Base-by-base conservation (phyloP, 139 green algal genomes). In the Chlorella sorokiniana region DNA sequence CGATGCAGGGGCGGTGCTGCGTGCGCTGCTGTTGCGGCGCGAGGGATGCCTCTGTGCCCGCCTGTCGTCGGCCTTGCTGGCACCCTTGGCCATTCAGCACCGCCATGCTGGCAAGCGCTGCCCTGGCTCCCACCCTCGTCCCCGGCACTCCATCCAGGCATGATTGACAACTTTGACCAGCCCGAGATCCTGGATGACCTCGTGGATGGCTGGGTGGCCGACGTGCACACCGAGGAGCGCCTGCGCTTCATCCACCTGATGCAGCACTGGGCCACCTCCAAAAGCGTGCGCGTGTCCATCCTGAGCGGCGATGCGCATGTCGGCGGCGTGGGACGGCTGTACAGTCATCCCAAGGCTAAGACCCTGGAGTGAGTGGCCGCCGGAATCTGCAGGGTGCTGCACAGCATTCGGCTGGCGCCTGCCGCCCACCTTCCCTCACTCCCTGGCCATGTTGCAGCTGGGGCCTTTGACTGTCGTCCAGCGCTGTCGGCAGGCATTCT, bases 141-240 rank as follows among this genome's bases (percentile, higher is more conserved):
- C 51, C 51, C 54, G 35, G 4, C 40, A 25, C 41, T 23, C 25
- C 42, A 56, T 31, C 9, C 71, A 79, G 76, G 81, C 22, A 22
- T 85, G 31, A 6, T 85, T n/a, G 81, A 85, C 48, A 51, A 33
- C 1, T 85, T 85, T 65, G 81, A 70, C 6, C 67, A 85, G 51
- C 78, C 78, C 25, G 78, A 84, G 35, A 83, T 88, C 20, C 79
- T 88, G 70, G 84, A 88, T 52, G 84, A 88, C 51, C 37, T 88
- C 51, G 40, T 83, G n/a, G 84, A 88, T 64, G 84, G 84, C 10
- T 88, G 84, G 84, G 79, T 63, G 25, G 84, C 84, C 0, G 70
- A 68, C 29, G 54, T 70, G 37, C 84, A 88, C 70, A 68, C 78
- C 78, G 51, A 85, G 27, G 86, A 90, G 77, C 81, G 84, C 10